Base-by-base conservation (phyloP, 495 filamentous ascomycete species). In the Penicillium pancosmium region DNA sequence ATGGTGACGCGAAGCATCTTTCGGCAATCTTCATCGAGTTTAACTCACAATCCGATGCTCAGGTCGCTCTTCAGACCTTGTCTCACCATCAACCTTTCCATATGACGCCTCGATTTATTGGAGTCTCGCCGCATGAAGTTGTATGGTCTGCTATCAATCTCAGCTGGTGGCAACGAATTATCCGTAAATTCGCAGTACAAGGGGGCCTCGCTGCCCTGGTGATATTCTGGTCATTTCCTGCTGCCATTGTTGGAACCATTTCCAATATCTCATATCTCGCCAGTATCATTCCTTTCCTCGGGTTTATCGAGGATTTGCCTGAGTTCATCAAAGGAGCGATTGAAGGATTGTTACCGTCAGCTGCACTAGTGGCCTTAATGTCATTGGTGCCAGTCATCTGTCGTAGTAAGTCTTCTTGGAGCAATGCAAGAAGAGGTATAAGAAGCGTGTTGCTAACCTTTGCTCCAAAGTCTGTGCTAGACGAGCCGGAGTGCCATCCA, bases 221-320 rank as follows among this genome's bases (percentile, higher is more conserved):
- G 63, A 83, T 97, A 59, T 96, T 97, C 74, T 96, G 91, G 91
- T 90, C 92, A 4, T 87, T 97, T 55, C 92, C 92, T 3, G 90
- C 95, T 15, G 89, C 86, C 11, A 74, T 92, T 48, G 91, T 96
- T 50, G 92, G 89, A 64, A 62, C 81, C 4, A 89, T 97, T 62
- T 93, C 91, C 52, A 93, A 97, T 64, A 82, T 96, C 70, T 79
- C 78, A 53, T 86, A 84, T 56, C 80, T 97, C 15, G 82, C 78
- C 21, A 66, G 80, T 2, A 72, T 73, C 3, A 64, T 91, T 46
- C 78, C 81, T n/a, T 91, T 83, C 66, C 77, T 96, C 53, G 56
- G 61, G 0, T 96, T 88, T 78, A 84, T 97, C 56, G 70, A 80
- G 12, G 73, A 88, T 5, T 84, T 97, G 34, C 92, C 92, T 3